Base-by-base conservation (phyloP, 2,329 filamentous ascomycete genomes). In the Colletotrichum tropicicola region DNA sequence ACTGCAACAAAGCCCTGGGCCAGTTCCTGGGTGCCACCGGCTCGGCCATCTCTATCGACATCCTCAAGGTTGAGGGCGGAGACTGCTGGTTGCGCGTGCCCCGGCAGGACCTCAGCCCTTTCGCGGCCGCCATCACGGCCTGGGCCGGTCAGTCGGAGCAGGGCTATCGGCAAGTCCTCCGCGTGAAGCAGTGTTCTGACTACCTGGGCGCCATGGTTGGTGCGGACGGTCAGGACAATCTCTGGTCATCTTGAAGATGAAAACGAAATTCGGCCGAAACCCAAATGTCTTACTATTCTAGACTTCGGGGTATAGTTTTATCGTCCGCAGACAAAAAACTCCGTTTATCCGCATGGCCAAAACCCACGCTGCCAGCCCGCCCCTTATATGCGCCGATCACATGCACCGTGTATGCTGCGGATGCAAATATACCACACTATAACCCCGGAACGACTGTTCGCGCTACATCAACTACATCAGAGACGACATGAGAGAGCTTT, bases 401-500 rank as follows among this genome's bases (percentile, higher is more conserved):
- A 66, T 66, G 63, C 57, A 62, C 52, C 63, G 19, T 63, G 25
- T 63, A 64, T 66, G 63, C 63, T 64, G 52, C 59, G 53, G 59
- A 66, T 64, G 59, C 59, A 66, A 64, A 66, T 58, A 37, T 53
- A 52, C 48, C 52, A 37, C 30, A 13, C 39, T 62, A 30, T 43
- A 64, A 41, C 51, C 25, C 27, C 47, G 28, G 49, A 45, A 56
- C 48, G 10, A 48, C 44, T 5, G 32, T 52, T 27, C 32, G 19
- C 19, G 35, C 19, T 32, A 45, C 41, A 25, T 39, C 57, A 41
- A 39, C 49, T 85, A 92, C 87, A 93, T 90, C 83, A 94, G 85
- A 70, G 87, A 88, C 65, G 89, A 92, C 84, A 92, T 90, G 74
- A 97, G 87, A 64, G 92, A 94, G 77, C 87, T 94, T 74, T 93